A percentile compares a stretch with the other conserved stretches of the same genome.
Evolutionary conservation across 352 stramenopile species (phyloP).

Genomic region (Poterioochromonas sp.): DNA sequence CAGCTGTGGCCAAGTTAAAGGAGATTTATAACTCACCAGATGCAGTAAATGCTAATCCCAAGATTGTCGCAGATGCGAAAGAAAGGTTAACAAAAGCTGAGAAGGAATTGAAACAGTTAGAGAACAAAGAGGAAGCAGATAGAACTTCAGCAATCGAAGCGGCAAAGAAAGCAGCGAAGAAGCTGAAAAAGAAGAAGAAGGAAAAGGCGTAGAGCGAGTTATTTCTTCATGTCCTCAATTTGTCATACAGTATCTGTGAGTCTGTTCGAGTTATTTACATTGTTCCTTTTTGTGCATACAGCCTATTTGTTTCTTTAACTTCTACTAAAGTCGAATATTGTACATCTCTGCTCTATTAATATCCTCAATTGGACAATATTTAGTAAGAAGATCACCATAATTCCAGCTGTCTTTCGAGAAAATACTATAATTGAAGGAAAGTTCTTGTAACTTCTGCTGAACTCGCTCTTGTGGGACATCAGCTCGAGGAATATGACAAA

Average conservation of each 20-base stretch:
- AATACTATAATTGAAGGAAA: too few relatives aligned
- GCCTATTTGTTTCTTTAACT: too few relatives aligned
- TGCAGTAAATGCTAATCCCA: background rate
- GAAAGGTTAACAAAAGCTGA: slow-evolving; percentile 27
- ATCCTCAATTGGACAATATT: slow-evolving; percentile 6
- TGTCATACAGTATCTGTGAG: too few relatives aligned
- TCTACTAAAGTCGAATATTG: background rate
- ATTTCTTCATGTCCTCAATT: too few relatives aligned
- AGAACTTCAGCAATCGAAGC: slow-evolving; percentile 35
- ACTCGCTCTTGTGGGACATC: background rate
- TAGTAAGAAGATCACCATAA: background rate
- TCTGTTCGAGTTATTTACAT: too few relatives aligned
- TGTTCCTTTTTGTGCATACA: too few relatives aligned
- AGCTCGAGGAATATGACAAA: slow-evolving; percentile 28
- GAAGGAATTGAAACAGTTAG: slow-evolving; percentile 38
- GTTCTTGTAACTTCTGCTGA: too few relatives aligned
- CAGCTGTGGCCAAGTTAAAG: slow-evolving; percentile 36
- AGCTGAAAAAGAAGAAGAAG: slow-evolving; percentile 40
- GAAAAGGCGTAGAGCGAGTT: background rate
- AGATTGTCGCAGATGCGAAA: background rate
- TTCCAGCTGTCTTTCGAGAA: too few relatives aligned
- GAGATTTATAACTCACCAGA: slow-evolving; percentile 30
- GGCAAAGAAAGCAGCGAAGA: slow-evolving; percentile 39
- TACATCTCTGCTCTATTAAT: background rate
- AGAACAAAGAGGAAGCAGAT: slow-evolving; percentile 38